Percentiles rank a stretch among this genome's conserved stretches.
phyloP scores from a whole-genome alignment of 2,329 filamentous ascomycete species.

The Zopfia rhizophila region DNA sequence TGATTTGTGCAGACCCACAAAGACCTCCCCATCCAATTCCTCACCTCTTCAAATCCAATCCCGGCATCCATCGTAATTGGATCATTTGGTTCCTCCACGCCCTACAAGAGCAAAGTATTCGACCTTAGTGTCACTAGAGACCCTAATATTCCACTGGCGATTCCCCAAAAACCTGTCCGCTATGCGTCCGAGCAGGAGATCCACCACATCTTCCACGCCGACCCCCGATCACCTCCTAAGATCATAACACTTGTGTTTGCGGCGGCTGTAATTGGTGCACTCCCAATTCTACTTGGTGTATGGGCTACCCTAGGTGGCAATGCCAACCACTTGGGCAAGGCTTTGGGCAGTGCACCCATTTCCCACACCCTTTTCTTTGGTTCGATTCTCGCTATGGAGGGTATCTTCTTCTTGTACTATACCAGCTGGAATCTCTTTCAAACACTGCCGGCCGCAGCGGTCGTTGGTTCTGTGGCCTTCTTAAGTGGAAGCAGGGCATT shows the following conservation, averaged over 20 bases:
- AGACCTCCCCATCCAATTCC: slow-evolving; percentile 86
- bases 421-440: slow-evolving; percentile 92
- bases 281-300: slow-evolving; percentile 77
- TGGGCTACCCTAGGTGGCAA: slow-evolving; percentile 89
- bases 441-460: slow-evolving; percentile 76
- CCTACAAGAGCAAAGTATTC: slow-evolving; percentile 77
- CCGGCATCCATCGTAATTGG: slow-evolving; percentile 84
- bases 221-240: slow-evolving; percentile 82
- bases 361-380: slow-evolving; percentile 87
- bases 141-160: slow-evolving; percentile 66
- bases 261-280: slow-evolving; percentile 74
- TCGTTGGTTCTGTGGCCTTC: slow-evolving; percentile 77
- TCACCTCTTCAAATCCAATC: slow-evolving; percentile 73
- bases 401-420: slow-evolving; percentile 95
- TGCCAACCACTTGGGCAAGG: slow-evolving; percentile 78
- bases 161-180: slow-evolving; percentile 75
- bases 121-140: slow-evolving; percentile 74
- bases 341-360: slow-evolving; percentile 78
- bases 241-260: slow-evolving; percentile 83
- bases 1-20: slow-evolving; percentile 75
- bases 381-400: slow-evolving; percentile 87
- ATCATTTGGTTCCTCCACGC: slow-evolving; percentile 80
- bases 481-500: slow-evolving; percentile 90
- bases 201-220: slow-evolving; percentile 86
- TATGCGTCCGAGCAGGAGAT: slow-evolving; percentile 89